Base-by-base conservation (phyloP, 2,329 filamentous ascomycete genomes). In the Penicillium sclerotiorum region DNA sequence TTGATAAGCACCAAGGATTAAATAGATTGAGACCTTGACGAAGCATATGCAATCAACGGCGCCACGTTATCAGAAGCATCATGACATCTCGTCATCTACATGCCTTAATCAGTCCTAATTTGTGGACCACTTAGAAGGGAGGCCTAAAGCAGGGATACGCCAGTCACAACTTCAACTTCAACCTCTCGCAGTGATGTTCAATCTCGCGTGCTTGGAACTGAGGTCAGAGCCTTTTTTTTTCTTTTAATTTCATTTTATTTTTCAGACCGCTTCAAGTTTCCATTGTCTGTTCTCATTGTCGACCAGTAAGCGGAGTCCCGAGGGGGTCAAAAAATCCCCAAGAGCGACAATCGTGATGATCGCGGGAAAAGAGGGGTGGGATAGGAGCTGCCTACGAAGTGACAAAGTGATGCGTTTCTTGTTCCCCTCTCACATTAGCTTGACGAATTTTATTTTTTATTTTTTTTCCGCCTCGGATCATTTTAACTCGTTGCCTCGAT, bases 291-390 rank as follows among this genome's bases (percentile, higher is more conserved):
- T 43, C 27, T 42, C 38, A 40, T 32, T 32, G 35, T 21, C 18
- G 30, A 21, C 49, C 42, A 50, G 33, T 53, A 20, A 45, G 23
- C 37, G 23, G 30, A 4, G 21, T 18, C 47, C 7, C 42, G 32
- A 44, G 48, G 28, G 37, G 11, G n/a, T 9, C 9, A 28, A 27
- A 28, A 28, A 28, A 28, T 9, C 25, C 9, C 9, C 25, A 8
- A 13, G 13, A 13, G 25, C 57, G 53, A 58, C 41, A 53, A 63
- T 59, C 56, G 35, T 55, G 55, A 50, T 60, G 55, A 62, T 62
- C 57, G 48, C 47, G 53, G 51, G 45, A 53, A 57, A 52, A 47
- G 39, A 39, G 49, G 51, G 39, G 46, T 22, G 20, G 18, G 8
- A 17, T 41, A 23, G n/a, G 18, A 28, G 17, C n/a, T 22, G 18